Evolutionary conservation across 352 stramenopile genomes (phyloP).

Genomic region (Pythium angustatum): DNA sequence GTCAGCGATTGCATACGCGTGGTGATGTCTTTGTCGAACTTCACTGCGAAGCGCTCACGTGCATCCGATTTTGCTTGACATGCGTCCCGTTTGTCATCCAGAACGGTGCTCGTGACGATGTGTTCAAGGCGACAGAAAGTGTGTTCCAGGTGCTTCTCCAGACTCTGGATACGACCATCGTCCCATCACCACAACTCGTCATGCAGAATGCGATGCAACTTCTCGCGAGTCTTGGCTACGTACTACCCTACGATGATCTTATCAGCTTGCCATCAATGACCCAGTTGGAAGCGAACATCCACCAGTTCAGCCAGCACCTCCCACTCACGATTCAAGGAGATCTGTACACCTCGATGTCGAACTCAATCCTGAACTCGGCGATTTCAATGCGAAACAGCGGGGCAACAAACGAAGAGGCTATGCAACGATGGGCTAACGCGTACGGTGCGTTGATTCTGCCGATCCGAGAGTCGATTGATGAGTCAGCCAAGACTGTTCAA

Average conservation of each 20-base stretch:
- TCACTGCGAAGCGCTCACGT: conserved; percentile 26
- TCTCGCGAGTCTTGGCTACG: conserved; percentile 34
- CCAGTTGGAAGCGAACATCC: conserved; percentile 67
- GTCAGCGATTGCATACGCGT: conserved; percentile 30
- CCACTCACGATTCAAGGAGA: conserved; percentile 71
- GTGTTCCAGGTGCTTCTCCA: conserved; percentile 32
- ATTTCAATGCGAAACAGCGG: conserved; percentile 54
- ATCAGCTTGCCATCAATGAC: conserved; percentile 64
- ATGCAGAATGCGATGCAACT: conserved; percentile 39
- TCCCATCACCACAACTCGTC: conserved; percentile 32
- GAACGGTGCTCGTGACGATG: conserved; percentile 25
- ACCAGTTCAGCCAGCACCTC: conserved; percentile 73
- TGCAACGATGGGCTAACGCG: conserved; percentile 52
- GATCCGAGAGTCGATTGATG: conserved; percentile 70
- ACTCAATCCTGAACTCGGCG: conserved; percentile 75
- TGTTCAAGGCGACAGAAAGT: conserved; percentile 27
- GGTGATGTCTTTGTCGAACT: conserved; percentile 31
- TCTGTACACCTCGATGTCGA: conserved; percentile 79
- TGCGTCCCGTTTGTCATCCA: conserved; percentile 35
- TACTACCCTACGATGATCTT: conserved; percentile 65
- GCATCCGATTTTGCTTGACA: conserved; percentile 32
- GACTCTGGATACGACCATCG: conserved; percentile 39
- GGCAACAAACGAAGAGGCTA: conserved; percentile 30
- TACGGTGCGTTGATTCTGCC: conserved; percentile 64
- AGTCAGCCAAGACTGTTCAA: conserved; percentile 64